These are phyloP conservation scores for Plectosphaerella cucumerina DNA, from an alignment of 2,329 filamentous ascomycete species.

Conservation along the genomic window DNA sequence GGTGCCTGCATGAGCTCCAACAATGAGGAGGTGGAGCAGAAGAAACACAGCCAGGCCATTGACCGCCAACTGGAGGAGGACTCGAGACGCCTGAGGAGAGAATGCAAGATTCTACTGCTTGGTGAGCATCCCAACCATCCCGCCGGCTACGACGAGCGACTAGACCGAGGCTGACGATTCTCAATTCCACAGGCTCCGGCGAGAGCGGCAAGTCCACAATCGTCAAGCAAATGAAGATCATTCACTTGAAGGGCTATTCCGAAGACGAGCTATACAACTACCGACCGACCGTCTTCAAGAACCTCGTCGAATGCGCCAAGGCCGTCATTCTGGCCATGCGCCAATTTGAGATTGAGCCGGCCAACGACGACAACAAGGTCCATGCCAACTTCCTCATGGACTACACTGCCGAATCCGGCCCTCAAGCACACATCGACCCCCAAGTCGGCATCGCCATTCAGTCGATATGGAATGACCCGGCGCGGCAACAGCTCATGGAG, in stretches of 20 bases:
- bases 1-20: conserved; percentile 89
- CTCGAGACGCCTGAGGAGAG: conserved; percentile 82
- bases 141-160: neutral
- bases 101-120: conserved; percentile 97
- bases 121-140: conserved; percentile 37
- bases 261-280: conserved; percentile 92
- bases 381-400: conserved; percentile 77
- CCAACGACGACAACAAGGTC: conserved; percentile 65
- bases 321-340: conserved; percentile 87
- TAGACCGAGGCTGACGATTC: conserved; percentile 4
- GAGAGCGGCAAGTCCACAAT: conserved; percentile 99
- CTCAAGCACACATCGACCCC: conserved; percentile 76
- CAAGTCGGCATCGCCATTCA: conserved; percentile 80
- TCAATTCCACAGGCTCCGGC: conserved; percentile 67
- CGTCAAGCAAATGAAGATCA: conserved; percentile 99
- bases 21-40: conserved; percentile 84
- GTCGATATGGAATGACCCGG: conserved; percentile 86
- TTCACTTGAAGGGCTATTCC: conserved; percentile 96
- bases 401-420: conserved; percentile 87
- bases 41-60: conserved; percentile 95
- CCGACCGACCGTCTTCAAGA: conserved; percentile 96
- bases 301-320: conserved; percentile 94
- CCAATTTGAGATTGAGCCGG: conserved; percentile 82
- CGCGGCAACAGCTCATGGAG: conserved; percentile 78
- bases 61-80: conserved; percentile 93